phyloP scores from a whole-genome alignment of 129 eudicot genomes.

The Ambrosia artemisiifolia region DNA sequence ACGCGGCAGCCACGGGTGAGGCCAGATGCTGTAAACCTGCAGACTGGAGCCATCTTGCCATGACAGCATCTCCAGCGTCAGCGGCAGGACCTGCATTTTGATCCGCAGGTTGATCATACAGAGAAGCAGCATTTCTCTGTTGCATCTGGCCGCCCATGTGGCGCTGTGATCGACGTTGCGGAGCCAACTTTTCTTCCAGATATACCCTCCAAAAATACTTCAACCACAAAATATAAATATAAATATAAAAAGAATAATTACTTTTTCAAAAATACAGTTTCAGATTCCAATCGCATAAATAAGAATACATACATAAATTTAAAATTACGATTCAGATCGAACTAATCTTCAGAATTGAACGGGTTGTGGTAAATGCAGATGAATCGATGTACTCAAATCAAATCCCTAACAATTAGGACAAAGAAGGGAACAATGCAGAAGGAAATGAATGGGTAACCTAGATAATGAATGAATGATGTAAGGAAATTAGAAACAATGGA shows the following conservation, averaged over 20 bases:
- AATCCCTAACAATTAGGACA: slow-evolving; percentile 19
- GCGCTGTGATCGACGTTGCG: slow-evolving; percentile 97
- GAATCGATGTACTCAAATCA: not conserved
- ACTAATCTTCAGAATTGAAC: slow-evolving; percentile 6
- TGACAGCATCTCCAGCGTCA: slow-evolving; percentile 96
- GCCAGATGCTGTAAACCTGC: slow-evolving; percentile 99
- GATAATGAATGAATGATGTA: not conserved
- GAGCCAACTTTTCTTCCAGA: slow-evolving; percentile 64
- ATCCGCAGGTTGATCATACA: slow-evolving; percentile 82
- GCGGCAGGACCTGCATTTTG: slow-evolving; percentile 49
- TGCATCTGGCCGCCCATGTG: slow-evolving; percentile 99
- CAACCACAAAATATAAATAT: slow-evolving; percentile 1
- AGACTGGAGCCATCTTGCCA: slow-evolving; percentile 99
- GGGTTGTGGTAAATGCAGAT: slow-evolving; percentile 29
- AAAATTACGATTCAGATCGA: slow-evolving; percentile 17
- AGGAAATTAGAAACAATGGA: not conserved
- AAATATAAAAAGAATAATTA: not conserved
- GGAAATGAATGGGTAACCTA: not conserved
- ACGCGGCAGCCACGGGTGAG: slow-evolving; percentile 70
- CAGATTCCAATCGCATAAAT: slow-evolving; percentile 11
- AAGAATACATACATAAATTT: not conserved
- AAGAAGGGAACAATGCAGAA: slow-evolving; percentile 9
- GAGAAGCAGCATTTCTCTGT: slow-evolving; percentile 87
- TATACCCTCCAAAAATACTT: slow-evolving; percentile 13
- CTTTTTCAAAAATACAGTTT: not conserved